Base-by-base conservation (phyloP, 805 yeast species). In the Saturnispora saitoi region DNA sequence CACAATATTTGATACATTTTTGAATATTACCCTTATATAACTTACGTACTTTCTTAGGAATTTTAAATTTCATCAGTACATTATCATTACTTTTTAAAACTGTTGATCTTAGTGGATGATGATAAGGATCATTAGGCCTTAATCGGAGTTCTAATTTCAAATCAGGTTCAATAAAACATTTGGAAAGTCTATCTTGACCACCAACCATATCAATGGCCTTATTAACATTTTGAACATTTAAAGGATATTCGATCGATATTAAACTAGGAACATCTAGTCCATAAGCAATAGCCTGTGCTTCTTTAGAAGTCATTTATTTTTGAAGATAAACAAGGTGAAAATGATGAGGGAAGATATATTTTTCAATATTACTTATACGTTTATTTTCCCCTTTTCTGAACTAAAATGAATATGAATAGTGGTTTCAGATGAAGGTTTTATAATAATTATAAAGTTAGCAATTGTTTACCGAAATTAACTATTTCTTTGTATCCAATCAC, bases 241-340 rank as follows among this genome's bases (percentile, higher is more conserved):
- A 65, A 0, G 97, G 97, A 51, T 84, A 72, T 59, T 90, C 97
- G 15, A 90, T 75, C 2, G 90, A 76, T 4, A 85, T 72, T 22
- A 80, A 79, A 56, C 81, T 80, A 8, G 95, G 93, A 1, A 86
- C 72, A 55, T 86, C 93, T 58, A 86, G 64, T 10, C 84, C 74
- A 58, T 74, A 75, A 1, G 47, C 17, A 1, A 59, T 51, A 15
- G 48, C 49, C 49, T 52, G 61, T 40, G 60, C 60, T 32, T 47
- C 64, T 38, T 15, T 59, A 61, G 30, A n/a, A 28, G 7, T 39
- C 32, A 26, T 39, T 11, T 3, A 14, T 7, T 26, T n/a, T 28
- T n/a, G 15, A 30, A 14, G 11, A 26, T 28, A 40, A 31, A 11
- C 30, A 42, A 14, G 2, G 12, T 17, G 19, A 4, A 20, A 14